Evolutionary conservation across 73 alveolate genomes (phyloP), one percentile per base, ranked within the genome.

Genomic region (Halteria grandinella): DNA sequence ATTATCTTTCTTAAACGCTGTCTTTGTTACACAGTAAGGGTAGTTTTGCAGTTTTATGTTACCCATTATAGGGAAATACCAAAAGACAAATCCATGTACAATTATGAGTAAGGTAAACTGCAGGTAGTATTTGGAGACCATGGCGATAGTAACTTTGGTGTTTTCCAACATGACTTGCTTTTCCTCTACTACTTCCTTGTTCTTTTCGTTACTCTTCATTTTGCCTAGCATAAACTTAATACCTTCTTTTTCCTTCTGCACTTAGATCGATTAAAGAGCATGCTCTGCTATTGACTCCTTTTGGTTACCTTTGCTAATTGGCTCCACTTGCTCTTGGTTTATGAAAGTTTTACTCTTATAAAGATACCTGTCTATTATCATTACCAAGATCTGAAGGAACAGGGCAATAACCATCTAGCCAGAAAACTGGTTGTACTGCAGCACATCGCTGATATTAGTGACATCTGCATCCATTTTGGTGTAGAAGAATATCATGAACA

Each of bases 381-480:
- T 87, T 6, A 89, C 41, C 5, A 55, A 25, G 27, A 91, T 87
- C 48, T 82, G 79, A 20, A 91, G 34, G 75, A 91, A 47, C 15
- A 91, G 77, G 1, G 89, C 93, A 6, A 83, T 45, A 28, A 87
- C 97, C 95, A 91, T 87, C 10, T 57, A 47, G 27, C 93, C 93
- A 23, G 87, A 75, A 60, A 91, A 83, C 48, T 80, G 75, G 51
- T 81, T 90, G 24, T 69, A 43, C 12, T 80, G 72, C 49, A 87
- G 28, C 0, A 55, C 55, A 29, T 90, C 93, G 24, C 75, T 82
- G 0, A n/a, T n/a, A n/a, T 69, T 53, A 47, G 93, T 72, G 23
- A 88, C 87, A 79, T 90, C 97, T 40, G 89, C 92, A 57, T 89
- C 97, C 97, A 95, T 88, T 48, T 76, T 63, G 1, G 97, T 87